Percentiles rank a stretch among this genome's conserved stretches.
Evolutionary conservation across 2,329 filamentous ascomycete species (phyloP).

Genomic region (Epichloe elymi): DNA sequence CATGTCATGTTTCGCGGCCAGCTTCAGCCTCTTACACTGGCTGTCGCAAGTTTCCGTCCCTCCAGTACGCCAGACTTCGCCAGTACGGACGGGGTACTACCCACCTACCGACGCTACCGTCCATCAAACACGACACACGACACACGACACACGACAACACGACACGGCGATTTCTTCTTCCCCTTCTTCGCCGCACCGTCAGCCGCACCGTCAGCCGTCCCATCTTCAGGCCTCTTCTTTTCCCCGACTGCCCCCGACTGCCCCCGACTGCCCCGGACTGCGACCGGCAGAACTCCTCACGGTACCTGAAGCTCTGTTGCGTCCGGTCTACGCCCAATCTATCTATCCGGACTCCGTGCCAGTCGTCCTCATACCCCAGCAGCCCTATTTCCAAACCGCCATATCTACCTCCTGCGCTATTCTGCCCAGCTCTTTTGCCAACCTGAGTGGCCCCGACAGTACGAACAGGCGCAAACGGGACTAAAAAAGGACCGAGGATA

Average conservation of each 20-base stretch:
- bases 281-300: not conserved
- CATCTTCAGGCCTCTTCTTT: not conserved
- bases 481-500: not conserved
- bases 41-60: constrained; percentile 8
- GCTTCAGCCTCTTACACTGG: constrained; percentile 7
- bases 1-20: constrained; percentile 4
- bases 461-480: not conserved
- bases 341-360: not conserved
- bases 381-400: not conserved
- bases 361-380: not conserved
- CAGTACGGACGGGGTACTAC: not conserved
- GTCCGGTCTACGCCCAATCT: not conserved
- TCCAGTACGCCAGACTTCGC: not conserved
- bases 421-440: too few species aligned
- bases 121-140: not conserved
- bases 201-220: not conserved
- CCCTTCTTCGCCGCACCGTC: not conserved
- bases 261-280: too few species aligned
- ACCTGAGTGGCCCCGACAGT: too few species aligned
- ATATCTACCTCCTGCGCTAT: not conserved
- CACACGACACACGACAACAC: not conserved
- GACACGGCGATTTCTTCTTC: not conserved
- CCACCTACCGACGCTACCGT: too few species aligned
- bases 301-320: not conserved
- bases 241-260: too few species aligned